Evolutionary conservation across 805 yeast genomes (phyloP).

Genomic region (Kregervanrija fluxuum): DNA sequence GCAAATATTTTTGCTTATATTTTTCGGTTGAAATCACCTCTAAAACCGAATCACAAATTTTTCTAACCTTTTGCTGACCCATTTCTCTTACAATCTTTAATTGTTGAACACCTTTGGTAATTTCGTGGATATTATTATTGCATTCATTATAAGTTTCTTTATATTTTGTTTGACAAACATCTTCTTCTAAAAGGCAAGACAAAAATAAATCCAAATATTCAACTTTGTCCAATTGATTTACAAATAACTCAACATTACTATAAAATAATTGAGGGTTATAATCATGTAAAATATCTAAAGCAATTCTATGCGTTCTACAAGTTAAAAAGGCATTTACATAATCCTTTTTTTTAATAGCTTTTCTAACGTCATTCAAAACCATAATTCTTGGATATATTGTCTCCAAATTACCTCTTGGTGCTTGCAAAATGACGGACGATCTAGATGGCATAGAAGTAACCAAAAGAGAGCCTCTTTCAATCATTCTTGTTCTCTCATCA

Average conservation of each 20-base stretch:
- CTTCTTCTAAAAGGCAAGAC: conserved; percentile 79
- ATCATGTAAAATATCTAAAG: conserved; percentile 84
- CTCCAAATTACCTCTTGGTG: conserved; percentile 94
- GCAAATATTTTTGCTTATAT: conserved; percentile 53
- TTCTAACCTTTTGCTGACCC: conserved; percentile 50
- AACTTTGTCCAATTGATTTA: conserved; percentile 60
- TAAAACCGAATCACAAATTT: conserved; percentile 66
- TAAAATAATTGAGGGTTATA: conserved; percentile 68
- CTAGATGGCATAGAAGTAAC: conserved; percentile 77
- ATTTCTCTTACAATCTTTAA: conserved; percentile 7
- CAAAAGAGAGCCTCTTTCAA: conserved; percentile 87
- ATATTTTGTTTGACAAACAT: conserved; percentile 77
- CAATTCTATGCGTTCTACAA: conserved; percentile 88
- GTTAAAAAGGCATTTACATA: conserved; percentile 71
- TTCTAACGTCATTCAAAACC: conserved; percentile 79
- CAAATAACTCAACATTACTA: conserved; percentile 55
- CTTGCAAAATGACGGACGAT: conserved; percentile 79
- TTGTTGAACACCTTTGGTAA: conserved; percentile 4
- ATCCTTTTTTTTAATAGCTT: conserved; percentile 46
- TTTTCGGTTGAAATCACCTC: conserved; percentile 44
- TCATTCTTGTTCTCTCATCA: conserved; percentile 82
- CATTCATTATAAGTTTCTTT: conserved; percentile 49
- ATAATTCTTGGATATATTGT: conserved; percentile 89
- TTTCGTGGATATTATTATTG: neutral
- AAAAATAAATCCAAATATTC: conserved; percentile 83